Conservation (phyloP, 805 yeast species). For the Sugiyamaella americana region DNA sequence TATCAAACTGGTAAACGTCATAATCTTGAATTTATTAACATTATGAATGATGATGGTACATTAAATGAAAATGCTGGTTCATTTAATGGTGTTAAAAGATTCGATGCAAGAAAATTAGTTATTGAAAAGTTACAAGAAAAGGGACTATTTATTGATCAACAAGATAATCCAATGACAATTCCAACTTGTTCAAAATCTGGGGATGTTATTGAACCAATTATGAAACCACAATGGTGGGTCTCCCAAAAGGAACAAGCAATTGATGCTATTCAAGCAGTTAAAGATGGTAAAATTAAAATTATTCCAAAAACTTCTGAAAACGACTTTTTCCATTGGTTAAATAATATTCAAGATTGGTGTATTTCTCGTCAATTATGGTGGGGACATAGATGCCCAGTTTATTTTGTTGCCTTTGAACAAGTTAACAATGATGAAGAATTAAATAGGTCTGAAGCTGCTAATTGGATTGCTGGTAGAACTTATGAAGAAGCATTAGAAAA, state of each 20-base stretch:
- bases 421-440: constrained; percentile 53
- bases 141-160: constrained; percentile 75
- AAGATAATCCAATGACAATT: constrained; percentile 92
- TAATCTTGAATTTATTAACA: constrained; percentile 78
- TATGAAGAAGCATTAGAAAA: constrained; percentile 77
- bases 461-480: constrained; percentile 87
- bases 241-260: constrained; percentile 82
- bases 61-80: constrained; percentile 91
- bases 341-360: constrained; percentile 98
- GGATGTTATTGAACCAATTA: constrained; percentile 90
- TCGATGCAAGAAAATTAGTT: constrained; percentile 84
- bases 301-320: constrained; percentile 85
- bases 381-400: constrained; percentile 98
- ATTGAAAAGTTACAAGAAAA: constrained; percentile 69
- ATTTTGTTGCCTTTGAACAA: constrained; percentile 61
- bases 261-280: constrained; percentile 80
- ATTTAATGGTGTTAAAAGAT: constrained; percentile 86
- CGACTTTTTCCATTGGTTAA: constrained; percentile 94
- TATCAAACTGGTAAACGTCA: constrained; percentile 94
- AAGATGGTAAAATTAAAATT: constrained; percentile 71
- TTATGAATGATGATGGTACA: constrained; percentile 85
- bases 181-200: constrained; percentile 96
- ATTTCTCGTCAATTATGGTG: constrained; percentile 91
- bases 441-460: constrained; percentile 52
- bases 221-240: constrained; percentile 99